A percentile compares a stretch with the other conserved stretches of the same genome.
Conservation (phyloP, 768 basidiomycete species). For the Lactarius psammicola region DNA sequence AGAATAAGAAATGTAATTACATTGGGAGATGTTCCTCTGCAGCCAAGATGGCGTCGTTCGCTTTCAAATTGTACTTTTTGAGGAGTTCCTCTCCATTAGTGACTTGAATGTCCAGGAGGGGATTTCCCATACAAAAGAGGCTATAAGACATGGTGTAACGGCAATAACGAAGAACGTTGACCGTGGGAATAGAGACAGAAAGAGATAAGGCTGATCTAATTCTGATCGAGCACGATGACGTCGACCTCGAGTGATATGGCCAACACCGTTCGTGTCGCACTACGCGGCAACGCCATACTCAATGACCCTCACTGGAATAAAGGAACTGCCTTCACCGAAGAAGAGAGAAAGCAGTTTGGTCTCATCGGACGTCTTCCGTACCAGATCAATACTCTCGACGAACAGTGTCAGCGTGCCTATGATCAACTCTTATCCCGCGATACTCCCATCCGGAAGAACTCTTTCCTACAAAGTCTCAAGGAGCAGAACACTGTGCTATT, state of each 20-base stretch:
- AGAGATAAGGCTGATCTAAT: slow-evolving; percentile 10
- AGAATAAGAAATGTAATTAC: slow-evolving; percentile 42
- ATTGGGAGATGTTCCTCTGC: slow-evolving; percentile 85
- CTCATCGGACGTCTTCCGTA: slow-evolving; percentile 41
- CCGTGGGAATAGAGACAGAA: slow-evolving; percentile 13
- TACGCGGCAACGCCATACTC: slow-evolving; percentile 63
- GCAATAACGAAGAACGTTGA: neutral
- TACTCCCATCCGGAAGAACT: slow-evolving; percentile 58
- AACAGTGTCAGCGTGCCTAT: slow-evolving; percentile 75
- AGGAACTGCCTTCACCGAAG: slow-evolving; percentile 69
- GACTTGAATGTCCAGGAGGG: slow-evolving; percentile 95
- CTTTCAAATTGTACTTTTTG: slow-evolving; percentile 84
- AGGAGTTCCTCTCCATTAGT: slow-evolving; percentile 79
- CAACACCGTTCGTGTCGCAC: slow-evolving; percentile 41
- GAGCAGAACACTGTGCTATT: slow-evolving; percentile 83
- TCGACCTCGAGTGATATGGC: neutral
- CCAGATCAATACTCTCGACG: slow-evolving; percentile 55
- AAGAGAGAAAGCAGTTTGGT: slow-evolving; percentile 71
- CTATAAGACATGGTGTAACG: slow-evolving; percentile 41
- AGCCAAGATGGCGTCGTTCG: slow-evolving; percentile 96
- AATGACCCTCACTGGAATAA: slow-evolving; percentile 71
- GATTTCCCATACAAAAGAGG: slow-evolving; percentile 92
- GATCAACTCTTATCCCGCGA: slow-evolving; percentile 49
- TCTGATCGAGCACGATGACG: neutral
- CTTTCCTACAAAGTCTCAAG: slow-evolving; percentile 72